Conservation (phyloP, 768 basidiomycete species). For the Serendipita indica region DNA sequence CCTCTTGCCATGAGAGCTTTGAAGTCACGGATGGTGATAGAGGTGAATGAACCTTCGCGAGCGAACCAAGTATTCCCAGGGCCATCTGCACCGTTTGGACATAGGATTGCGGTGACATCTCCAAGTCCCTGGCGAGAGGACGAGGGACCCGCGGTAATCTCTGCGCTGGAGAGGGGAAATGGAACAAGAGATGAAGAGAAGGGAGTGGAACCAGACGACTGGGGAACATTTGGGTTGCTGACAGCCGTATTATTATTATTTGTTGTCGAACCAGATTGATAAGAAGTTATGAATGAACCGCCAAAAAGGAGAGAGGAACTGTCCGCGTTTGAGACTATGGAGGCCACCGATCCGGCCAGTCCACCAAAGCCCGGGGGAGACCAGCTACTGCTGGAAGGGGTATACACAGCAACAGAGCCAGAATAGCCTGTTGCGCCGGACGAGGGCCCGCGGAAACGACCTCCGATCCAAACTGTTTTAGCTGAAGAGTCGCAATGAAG, state of each 20-base stretch:
- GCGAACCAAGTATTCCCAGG: constrained; percentile 77
- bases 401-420: constrained; percentile 49
- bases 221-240: constrained; percentile 67
- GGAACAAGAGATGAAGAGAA: constrained; percentile 85
- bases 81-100: constrained; percentile 71
- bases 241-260: constrained; percentile 23
- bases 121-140: constrained; percentile 44
- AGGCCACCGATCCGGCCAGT: constrained; percentile 58
- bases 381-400: constrained; percentile 51
- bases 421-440: constrained; percentile 38
- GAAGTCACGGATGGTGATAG: constrained; percentile 67
- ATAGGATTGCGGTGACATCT: constrained; percentile 58
- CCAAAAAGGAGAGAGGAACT: constrained; percentile 67
- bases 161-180: constrained; percentile 47
- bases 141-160: constrained; percentile 45
- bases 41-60: constrained; percentile 48
- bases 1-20: constrained; percentile 61
- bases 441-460: constrained; percentile 33
- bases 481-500: constrained; percentile 60
- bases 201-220: constrained; percentile 65
- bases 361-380: constrained; percentile 67
- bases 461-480: constrained; percentile 64
- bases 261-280: constrained; percentile 40
- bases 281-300: constrained; percentile 73
- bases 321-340: constrained; percentile 63